phyloP scores from a whole-genome alignment of 495 filamentous ascomycete species.

The Talaromyces adpressus region DNA sequence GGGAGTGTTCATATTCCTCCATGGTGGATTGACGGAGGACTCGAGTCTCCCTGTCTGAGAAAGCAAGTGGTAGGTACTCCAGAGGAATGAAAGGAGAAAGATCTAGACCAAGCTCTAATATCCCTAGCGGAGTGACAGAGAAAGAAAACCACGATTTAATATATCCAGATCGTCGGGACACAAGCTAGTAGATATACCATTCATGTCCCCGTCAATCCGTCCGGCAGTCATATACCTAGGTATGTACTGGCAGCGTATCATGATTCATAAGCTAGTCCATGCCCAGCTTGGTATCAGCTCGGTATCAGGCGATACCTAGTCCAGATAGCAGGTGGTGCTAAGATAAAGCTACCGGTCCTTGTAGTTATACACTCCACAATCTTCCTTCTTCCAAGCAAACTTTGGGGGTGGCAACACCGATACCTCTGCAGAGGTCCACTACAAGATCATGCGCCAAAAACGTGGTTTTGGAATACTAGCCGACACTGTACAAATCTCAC shows the following conservation, averaged over 20 bases:
- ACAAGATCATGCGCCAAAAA: background rate
- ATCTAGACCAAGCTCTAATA: background rate
- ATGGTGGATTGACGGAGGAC: background rate
- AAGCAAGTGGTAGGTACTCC: no score
- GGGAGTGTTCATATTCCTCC: background rate
- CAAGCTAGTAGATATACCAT: background rate
- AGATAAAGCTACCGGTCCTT: no score
- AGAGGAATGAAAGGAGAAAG: no score
- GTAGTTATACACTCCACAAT: no score
- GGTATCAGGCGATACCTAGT: background rate
- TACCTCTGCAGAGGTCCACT: no score
- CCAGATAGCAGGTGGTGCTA: no score
- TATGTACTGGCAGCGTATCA: background rate
- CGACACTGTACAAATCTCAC: no score
- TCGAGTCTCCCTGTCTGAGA: no score
- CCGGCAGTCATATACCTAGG: no score
- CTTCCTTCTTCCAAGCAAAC: no score
- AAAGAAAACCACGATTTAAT: background rate
- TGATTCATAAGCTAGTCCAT: background rate
- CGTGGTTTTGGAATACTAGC: background rate
- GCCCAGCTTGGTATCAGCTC: background rate
- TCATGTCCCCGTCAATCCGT: background rate
- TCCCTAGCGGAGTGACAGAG: background rate
- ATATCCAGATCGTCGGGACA: background rate
- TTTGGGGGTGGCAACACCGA: no score